These are phyloP conservation scores for Arachnomyces sp. DNA, from an alignment of 2,329 filamentous ascomycete genomes.

Conservation along the genomic window DNA sequence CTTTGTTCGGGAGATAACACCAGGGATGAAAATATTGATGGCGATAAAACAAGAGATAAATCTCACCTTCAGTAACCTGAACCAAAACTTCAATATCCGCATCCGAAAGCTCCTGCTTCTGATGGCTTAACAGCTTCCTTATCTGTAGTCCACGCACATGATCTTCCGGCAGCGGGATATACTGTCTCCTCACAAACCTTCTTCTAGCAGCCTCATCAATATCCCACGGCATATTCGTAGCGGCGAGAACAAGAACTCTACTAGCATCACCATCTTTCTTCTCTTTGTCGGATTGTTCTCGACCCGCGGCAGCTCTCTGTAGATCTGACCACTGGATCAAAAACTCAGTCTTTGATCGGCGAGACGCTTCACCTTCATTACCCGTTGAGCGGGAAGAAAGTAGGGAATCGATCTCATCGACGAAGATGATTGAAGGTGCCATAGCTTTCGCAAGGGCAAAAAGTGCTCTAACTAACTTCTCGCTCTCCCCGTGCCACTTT, in stretches of 20 bases:
- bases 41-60: background rate
- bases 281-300: conserved; percentile 57
- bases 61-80: conserved; percentile 71
- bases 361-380: conserved; percentile 84
- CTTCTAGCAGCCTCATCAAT: conserved; percentile 92
- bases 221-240: conserved; percentile 94
- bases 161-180: conserved; percentile 86
- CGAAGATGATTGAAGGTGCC: conserved; percentile 93
- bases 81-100: conserved; percentile 68
- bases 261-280: conserved; percentile 72
- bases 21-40: background rate
- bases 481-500: conserved; percentile 92
- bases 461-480: conserved; percentile 88
- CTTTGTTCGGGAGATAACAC: background rate
- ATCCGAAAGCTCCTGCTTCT: conserved; percentile 71
- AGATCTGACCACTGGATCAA: conserved; percentile 95
- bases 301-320: conserved; percentile 81
- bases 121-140: conserved; percentile 70
- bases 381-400: conserved; percentile 70
- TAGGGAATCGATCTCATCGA: conserved; percentile 94
- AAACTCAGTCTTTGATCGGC: conserved; percentile 95
- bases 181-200: conserved; percentile 86
- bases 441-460: conserved; percentile 84
- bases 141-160: conserved; percentile 74
- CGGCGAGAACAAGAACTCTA: conserved; percentile 84